Conservation (phyloP, 1,139 yeast genomes). For the Suhomyces choctaworum region DNA sequence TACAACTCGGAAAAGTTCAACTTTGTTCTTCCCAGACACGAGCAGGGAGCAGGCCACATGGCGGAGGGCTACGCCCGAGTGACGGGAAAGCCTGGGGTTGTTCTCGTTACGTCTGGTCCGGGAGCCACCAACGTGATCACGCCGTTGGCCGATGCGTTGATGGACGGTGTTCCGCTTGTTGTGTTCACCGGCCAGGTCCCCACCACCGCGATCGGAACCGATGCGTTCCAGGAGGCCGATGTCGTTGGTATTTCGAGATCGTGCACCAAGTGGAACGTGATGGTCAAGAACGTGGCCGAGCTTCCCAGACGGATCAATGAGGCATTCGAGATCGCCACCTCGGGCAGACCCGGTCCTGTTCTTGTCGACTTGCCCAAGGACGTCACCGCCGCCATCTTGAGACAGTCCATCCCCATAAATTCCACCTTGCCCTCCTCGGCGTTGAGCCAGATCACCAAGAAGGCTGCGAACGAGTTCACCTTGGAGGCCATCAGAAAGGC, state of each 20-base stretch:
- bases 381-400: constrained; percentile 88
- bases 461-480: constrained; percentile 75
- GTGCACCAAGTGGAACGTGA: constrained; percentile 98
- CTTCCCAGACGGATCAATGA: constrained; percentile 94
- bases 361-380: constrained; percentile 97
- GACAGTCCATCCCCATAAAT: constrained; percentile 83
- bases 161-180: constrained; percentile 96
- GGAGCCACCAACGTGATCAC: constrained; percentile 98
- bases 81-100: constrained; percentile 96
- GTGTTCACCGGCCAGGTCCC: constrained; percentile 99
- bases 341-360: constrained; percentile 98
- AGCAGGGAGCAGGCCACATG: constrained; percentile 99
- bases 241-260: constrained; percentile 95
- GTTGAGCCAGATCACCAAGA: constrained; percentile 66
- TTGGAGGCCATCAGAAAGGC: constrained; percentile 73
- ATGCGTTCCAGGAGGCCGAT: constrained; percentile 99
- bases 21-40: constrained; percentile 93
- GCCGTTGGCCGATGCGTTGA: constrained; percentile 95
- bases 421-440: constrained; percentile 84
- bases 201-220: constrained; percentile 93
- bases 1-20: constrained; percentile 86
- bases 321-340: constrained; percentile 94
- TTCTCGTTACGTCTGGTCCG: constrained; percentile 95
- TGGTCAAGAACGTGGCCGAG: constrained; percentile 94
- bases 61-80: constrained; percentile 99